A percentile compares a stretch with the other conserved stretches of the same genome.
phyloP scores from a whole-genome alignment of 345 rosid genomes.

The Arabidopsis thaliana region TAIR10.1 NC_003074.8:1448501-1449000 shows the following conservation, averaged over 20 bases:
- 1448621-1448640: background rate
- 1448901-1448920: background rate
- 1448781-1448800: background rate
- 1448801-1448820: too few relatives aligned
- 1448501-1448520: background rate
- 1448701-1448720: slow-evolving; percentile 21
- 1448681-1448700: slow-evolving; percentile 5
- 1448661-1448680: slow-evolving; percentile 37
- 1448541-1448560: slow-evolving; percentile 13
- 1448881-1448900: background rate
- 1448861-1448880: background rate
- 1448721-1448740: slow-evolving; percentile 51
- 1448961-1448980: slow-evolving; percentile 56
- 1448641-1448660: slow-evolving; percentile 35
- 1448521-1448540: background rate
- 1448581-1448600: slow-evolving; percentile 5
- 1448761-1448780: slow-evolving; percentile 56
- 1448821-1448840: too few relatives aligned
- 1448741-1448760: slow-evolving; percentile 63
- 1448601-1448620: background rate
- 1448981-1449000: slow-evolving; percentile 55
- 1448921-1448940: slow-evolving; percentile 50
- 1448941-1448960: slow-evolving; percentile 59
- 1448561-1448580: background rate
- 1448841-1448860: background rate